Conservation (phyloP, 1,284 basidiomycete species). For the Athelia psychrophila region DNA sequence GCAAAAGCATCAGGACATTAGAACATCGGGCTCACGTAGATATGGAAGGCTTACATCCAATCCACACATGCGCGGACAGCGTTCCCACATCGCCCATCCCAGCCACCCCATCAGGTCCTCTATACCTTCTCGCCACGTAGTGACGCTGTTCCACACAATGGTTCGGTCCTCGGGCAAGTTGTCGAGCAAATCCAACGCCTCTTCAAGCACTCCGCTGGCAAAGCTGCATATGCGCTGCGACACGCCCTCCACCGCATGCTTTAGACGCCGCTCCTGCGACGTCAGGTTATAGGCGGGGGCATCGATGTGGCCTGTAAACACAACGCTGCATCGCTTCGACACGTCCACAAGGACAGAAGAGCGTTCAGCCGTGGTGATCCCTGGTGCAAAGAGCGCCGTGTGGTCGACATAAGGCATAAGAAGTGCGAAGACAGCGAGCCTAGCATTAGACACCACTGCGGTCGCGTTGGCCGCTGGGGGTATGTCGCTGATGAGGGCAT, state of each 20-base stretch:
- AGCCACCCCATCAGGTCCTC: not conserved
- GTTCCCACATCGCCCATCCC: not conserved
- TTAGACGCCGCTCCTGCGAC: not conserved
- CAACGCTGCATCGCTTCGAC: not conserved
- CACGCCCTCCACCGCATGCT: not conserved
- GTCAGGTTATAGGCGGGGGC: not conserved
- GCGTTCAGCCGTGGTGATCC: not conserved
- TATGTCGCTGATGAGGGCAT: not conserved
- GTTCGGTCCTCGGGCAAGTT: not conserved
- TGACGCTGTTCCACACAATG: not conserved
- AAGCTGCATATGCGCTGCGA: not conserved
- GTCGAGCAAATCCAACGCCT: not conserved
- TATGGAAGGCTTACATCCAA: not conserved
- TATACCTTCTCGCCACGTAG: not conserved
- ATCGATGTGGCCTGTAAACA: not conserved
- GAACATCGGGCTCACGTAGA: not conserved
- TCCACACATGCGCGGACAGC: not conserved
- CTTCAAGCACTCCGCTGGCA: not conserved
- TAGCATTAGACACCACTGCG: not conserved
- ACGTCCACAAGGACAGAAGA: not conserved
- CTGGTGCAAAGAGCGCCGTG: not conserved
- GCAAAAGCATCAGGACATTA: not conserved
- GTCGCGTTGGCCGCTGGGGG: not conserved
- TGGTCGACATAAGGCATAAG: not conserved
- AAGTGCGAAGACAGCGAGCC: not conserved